phyloP scores from a whole-genome alignment of 2,329 filamentous ascomycete genomes.

The Aspergillus awamori region DNA sequence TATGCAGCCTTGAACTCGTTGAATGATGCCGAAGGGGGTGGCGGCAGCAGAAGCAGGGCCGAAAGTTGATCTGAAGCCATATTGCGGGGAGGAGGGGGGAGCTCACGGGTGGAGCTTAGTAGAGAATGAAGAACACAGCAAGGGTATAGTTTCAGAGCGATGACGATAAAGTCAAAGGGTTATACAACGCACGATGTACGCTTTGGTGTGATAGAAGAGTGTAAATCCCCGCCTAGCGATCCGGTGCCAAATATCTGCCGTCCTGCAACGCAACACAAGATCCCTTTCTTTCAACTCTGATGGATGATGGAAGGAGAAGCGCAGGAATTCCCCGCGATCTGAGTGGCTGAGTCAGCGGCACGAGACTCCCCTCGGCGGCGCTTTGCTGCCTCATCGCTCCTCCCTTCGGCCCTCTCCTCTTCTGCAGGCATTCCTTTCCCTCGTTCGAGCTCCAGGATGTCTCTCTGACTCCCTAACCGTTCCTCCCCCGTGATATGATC shows the following conservation, averaged over 20 bases:
- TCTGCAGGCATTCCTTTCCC: slow-evolving; percentile 13
- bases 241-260: too few species aligned
- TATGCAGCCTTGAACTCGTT: slow-evolving; percentile 62
- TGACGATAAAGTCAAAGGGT: not conserved
- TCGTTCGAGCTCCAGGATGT: slow-evolving; percentile 23
- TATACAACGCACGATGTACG: too few species aligned
- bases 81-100: slow-evolving; percentile 15
- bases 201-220: too few species aligned
- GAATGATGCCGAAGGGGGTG: slow-evolving; percentile 59
- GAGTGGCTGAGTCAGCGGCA: slow-evolving; percentile 24
- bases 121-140: not conserved
- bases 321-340: slow-evolving; percentile 10
- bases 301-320: not conserved
- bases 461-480: slow-evolving; percentile 20
- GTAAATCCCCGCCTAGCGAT: too few species aligned
- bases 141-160: not conserved
- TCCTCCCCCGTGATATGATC: slow-evolving; percentile 46
- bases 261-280: not conserved
- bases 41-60: slow-evolving; percentile 63
- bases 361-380: slow-evolving; percentile 12
- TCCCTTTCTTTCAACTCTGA: not conserved
- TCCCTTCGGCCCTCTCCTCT: not conserved
- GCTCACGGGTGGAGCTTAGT: slow-evolving; percentile 1
- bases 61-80: slow-evolving; percentile 33
- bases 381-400: slow-evolving; percentile 1